Evolutionary conservation across 2,329 filamentous ascomycete species (phyloP), one percentile per base, ranked within the genome.

Genomic region (Aureobasidium sp.): DNA sequence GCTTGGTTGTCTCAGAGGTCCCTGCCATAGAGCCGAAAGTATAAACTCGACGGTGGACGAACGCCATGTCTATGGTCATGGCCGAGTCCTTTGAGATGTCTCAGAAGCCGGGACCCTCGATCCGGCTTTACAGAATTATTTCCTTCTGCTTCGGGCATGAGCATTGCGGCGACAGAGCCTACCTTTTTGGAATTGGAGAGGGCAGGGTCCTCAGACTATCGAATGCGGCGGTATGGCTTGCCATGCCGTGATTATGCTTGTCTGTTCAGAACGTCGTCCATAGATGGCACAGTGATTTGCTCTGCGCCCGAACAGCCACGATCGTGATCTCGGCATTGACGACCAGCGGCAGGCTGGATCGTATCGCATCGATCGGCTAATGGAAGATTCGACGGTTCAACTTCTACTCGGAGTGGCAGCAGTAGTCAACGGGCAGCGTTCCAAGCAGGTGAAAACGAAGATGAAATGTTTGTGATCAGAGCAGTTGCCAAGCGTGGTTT

Each of bases 151-250:
- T 58, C 31, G 7, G 42, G 55, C 8, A 58, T 48, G 41, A 11
- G 20, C 5, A 9, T 48, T 22, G 37, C 31, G 42, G 42, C 44
- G n/a, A 2, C 20, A n/a, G 29, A 36, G 57, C 34, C 17, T 41
- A 42, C 11, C 5, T 5, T 29, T 41, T 25, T 42, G 25, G 36
- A 51, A 51, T 42, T 34, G 15, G 17, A 36, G 44, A 42, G 41
- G 51, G 11, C n/a, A 3, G 44, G 36, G 34, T 45, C 44, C 27
- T 51, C 29, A n/a, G n/a, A 60, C 57, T 60, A 51, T 51, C 14
- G 57, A 51, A 60, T 20, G 22, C 44, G 47, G 44, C 55, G 31
- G 29, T 29, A 44, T 60, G 57, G 57, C 57, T 60, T 37, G 31
- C 17, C 11, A n/a, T 51, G 34, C 45, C 57, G 47, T 29, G 41